Conservation (phyloP, 2,329 filamentous ascomycete species). For the Anisogramma anomala region DNA sequence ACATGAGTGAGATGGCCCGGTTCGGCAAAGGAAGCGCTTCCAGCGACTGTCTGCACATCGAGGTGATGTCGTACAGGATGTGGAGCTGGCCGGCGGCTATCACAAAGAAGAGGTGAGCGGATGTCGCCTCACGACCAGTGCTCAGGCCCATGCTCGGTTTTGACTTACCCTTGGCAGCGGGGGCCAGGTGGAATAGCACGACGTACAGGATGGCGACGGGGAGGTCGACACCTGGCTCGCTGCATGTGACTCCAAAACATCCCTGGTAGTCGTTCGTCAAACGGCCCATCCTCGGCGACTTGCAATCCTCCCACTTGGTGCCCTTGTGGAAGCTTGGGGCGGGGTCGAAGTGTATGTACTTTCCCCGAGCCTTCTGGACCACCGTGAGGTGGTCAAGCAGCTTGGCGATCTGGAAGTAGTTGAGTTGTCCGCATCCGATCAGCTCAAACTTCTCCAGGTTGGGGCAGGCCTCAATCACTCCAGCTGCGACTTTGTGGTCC, state of each 20-base stretch:
- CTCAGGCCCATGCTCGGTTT: too few relatives aligned
- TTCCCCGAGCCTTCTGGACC: not conserved
- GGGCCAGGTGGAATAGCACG: too few relatives aligned
- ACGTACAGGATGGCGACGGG: too few relatives aligned
- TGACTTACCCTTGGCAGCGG: slow-evolving; percentile 7
- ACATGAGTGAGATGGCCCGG: not conserved
- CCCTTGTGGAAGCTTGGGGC: slow-evolving; percentile 6
- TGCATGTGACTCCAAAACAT: slow-evolving; percentile 7
- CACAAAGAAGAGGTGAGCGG: not conserved
- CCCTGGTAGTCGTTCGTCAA: slow-evolving; percentile 1
- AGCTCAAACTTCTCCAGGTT: slow-evolving; percentile 7
- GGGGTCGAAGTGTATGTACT: slow-evolving; percentile 1
- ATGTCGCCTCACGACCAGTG: not conserved
- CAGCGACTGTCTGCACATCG: slow-evolving; percentile 6
- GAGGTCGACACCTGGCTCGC: slow-evolving; percentile 6
- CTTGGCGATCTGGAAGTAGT: not conserved
- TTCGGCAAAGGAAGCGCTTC: slow-evolving; percentile 7
- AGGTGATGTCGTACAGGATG: slow-evolving; percentile 1
- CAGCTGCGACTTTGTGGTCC: not conserved
- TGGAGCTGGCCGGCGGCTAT: slow-evolving; percentile 7
- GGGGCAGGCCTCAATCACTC: slow-evolving; percentile 3
- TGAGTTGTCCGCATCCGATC: slow-evolving; percentile 6
- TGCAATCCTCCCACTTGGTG: not conserved
- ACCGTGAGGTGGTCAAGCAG: slow-evolving; percentile 2
- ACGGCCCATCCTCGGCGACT: not conserved